A percentile compares a stretch with the other conserved stretches of the same genome.
phyloP scores from a whole-genome alignment of 2,329 filamentous ascomycete genomes.

The Ophiosphaerella herpotricha region DNA sequence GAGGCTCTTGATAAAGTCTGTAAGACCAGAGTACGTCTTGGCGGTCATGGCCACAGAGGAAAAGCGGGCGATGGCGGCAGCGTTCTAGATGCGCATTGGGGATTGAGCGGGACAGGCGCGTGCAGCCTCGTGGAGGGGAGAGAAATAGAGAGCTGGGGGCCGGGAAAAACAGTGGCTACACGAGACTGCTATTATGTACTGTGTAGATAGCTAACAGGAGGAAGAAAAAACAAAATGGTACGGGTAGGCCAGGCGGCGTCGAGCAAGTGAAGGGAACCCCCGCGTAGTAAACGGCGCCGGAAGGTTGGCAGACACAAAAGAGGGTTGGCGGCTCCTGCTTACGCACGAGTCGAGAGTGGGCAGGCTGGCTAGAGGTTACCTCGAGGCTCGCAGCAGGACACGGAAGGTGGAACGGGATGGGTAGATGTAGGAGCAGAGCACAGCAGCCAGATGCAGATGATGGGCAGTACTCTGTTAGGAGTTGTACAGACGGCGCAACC shows the following conservation, averaged over 20 bases:
- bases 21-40: constrained; percentile 45
- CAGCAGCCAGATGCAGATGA: no score
- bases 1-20: constrained; percentile 53
- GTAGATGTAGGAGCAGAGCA: background rate
- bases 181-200: background rate
- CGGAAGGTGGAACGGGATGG: background rate
- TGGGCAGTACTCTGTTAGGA: background rate
- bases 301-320: constrained; percentile 4
- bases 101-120: constrained; percentile 18
- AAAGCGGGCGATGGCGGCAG: constrained; percentile 19
- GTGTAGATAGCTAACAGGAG: background rate
- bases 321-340: constrained; percentile 1
- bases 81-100: constrained; percentile 45
- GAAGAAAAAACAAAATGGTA: constrained; percentile 4
- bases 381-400: no score
- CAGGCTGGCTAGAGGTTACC: background rate
- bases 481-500: background rate
- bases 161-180: constrained; percentile 3
- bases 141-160: constrained; percentile 1
- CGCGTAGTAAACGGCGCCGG: constrained; percentile 5
- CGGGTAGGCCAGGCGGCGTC: constrained; percentile 14
- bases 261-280: constrained; percentile 8
- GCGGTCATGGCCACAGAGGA: constrained; percentile 34
- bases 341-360: constrained; percentile 2
- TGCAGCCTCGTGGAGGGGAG: constrained; percentile 15